These are phyloP conservation scores for Sporisorium scitamineum DNA, from an alignment of 1,284 basidiomycete species.

Conservation along the genomic window DNA sequence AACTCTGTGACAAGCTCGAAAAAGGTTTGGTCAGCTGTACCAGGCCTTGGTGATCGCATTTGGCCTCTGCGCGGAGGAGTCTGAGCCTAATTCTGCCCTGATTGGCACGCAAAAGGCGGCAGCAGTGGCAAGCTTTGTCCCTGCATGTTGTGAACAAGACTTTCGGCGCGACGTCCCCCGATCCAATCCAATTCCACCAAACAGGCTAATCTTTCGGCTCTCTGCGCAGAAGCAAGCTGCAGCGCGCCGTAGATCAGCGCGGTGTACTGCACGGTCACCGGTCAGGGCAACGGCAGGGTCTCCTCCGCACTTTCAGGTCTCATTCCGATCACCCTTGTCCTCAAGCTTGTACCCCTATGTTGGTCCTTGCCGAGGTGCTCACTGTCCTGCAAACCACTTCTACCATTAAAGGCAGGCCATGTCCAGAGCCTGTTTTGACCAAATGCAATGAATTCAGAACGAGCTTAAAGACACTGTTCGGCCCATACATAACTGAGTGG, in stretches of 20 bases:
- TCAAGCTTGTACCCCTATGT: not conserved
- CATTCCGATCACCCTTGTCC: not conserved
- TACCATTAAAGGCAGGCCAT: not conserved
- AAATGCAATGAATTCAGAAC: not conserved
- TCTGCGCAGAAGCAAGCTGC: not conserved
- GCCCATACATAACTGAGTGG: not conserved
- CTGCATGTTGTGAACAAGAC: not conserved
- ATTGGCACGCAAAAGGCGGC: not conserved
- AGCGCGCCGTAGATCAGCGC: not conserved
- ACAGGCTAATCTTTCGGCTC: not conserved
- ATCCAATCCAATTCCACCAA: constrained; percentile 38
- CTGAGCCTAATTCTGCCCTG: not conserved
- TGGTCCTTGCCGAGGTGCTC: not conserved
- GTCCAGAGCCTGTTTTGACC: not conserved
- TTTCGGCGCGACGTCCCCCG: constrained; percentile 31
- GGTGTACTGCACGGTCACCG: not conserved
- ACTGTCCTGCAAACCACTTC: not conserved
- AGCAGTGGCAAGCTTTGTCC: not conserved
- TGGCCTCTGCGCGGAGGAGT: no score
- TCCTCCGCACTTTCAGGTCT: not conserved
- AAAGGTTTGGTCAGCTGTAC: no score
- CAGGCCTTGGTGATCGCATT: no score
- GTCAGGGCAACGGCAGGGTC: not conserved
- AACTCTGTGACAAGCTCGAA: not conserved
- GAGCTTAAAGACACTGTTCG: not conserved